Conservation (phyloP, 139 green algal species). For the Ostreobium quekettii region DNA sequence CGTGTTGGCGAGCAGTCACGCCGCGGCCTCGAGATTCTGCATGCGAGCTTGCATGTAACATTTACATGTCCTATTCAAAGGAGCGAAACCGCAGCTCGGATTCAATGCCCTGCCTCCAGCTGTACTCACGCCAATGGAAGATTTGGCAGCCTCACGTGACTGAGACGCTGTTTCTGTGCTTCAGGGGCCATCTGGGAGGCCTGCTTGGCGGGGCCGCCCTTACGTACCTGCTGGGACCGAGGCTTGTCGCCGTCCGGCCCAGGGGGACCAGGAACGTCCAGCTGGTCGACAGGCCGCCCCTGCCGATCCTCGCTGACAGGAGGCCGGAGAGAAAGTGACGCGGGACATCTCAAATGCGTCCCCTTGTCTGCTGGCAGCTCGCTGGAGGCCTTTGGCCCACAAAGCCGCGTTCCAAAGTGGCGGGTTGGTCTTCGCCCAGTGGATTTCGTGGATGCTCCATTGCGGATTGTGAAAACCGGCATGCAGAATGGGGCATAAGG, state of each 20-base stretch:
- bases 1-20: neutral
- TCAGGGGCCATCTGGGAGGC: constrained; percentile 5
- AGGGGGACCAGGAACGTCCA: neutral
- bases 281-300: neutral
- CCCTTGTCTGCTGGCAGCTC: no score
- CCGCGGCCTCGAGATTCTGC: neutral
- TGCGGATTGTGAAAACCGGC: no score
- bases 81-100: neutral
- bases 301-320: constrained; percentile 11
- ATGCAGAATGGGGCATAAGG: no score
- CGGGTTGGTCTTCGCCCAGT: no score
- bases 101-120: neutral
- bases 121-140: neutral
- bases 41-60: neutral
- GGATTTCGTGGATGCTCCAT: no score
- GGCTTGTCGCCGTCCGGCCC: neutral
- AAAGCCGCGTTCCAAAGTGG: no score
- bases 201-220: constrained; percentile 9
- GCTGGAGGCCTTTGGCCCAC: no score
- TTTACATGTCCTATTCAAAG: neutral
- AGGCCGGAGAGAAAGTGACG: no score
- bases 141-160: neutral
- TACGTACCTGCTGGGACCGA: neutral
- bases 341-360: no score
- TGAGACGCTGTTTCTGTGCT: neutral